Percentiles rank a stretch among this genome's conserved stretches.
These are phyloP conservation scores for Fusarium avenaceum DNA, from an alignment of 2,329 filamentous ascomycete genomes.

Conservation along the genomic window DNA sequence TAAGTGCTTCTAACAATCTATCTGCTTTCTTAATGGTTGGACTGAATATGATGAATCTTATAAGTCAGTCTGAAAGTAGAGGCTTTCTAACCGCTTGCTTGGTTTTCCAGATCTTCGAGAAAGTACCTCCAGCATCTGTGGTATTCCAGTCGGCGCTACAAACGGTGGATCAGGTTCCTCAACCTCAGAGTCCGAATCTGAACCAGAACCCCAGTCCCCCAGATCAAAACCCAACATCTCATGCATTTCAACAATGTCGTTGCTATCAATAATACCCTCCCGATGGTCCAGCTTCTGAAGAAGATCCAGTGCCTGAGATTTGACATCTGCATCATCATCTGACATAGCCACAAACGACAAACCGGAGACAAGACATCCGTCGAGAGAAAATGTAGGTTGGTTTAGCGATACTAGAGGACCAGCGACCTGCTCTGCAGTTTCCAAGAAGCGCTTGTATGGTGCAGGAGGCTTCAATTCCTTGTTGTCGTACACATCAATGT, in stretches of 20 bases:
- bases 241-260: conserved; percentile 21
- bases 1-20: no score
- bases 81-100: conserved; percentile 1
- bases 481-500: neutral
- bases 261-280: conserved; percentile 20
- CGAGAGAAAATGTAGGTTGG: neutral
- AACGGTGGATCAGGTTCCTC: neutral
- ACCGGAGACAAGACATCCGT: conserved; percentile 3
- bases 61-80: neutral
- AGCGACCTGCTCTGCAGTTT: conserved; percentile 6
- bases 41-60: no score
- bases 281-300: conserved; percentile 3
- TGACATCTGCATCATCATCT: neutral
- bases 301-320: neutral
- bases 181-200: neutral
- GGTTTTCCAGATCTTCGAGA: neutral
- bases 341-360: conserved; percentile 7
- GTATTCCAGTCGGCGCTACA: conserved; percentile 6
- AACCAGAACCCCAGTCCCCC: neutral
- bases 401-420: neutral
- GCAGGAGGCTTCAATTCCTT: neutral
- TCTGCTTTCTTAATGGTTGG: no score
- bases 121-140: conserved; percentile 9
- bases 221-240: neutral
- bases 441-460: neutral